phyloP scores from a whole-genome alignment of 1,284 basidiomycete species.

The Rugosomyces carneus region DNA sequence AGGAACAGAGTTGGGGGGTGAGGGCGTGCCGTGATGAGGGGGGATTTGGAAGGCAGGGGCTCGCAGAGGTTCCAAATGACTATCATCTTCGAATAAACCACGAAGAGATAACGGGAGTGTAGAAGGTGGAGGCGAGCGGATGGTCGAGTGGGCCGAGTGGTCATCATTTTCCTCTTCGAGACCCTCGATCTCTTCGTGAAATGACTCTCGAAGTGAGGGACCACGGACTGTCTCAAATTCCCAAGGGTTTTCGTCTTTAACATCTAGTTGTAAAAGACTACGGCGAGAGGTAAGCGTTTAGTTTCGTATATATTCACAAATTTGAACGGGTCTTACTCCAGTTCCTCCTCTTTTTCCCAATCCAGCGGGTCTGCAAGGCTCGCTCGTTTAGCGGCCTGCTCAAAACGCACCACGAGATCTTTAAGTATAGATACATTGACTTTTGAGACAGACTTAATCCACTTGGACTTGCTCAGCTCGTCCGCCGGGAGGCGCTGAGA shows the following conservation, averaged over 20 bases:
- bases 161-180: conserved; percentile 15
- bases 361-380: conserved; percentile 71
- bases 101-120: conserved; percentile 67
- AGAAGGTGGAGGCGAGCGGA: conserved; percentile 40
- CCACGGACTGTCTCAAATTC: conserved; percentile 72
- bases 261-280: conserved; percentile 27
- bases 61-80: conserved; percentile 37
- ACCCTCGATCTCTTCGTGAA: conserved; percentile 22
- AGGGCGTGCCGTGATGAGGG: conserved; percentile 23
- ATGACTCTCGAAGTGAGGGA: conserved; percentile 25
- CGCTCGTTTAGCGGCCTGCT: conserved; percentile 74
- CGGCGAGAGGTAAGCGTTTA: conserved; percentile 6
- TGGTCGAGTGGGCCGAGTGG: conserved; percentile 34
- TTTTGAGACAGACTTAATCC: conserved; percentile 82
- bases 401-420: conserved; percentile 77
- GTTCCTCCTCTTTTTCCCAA: conserved; percentile 63
- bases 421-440: conserved; percentile 67
- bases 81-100: conserved; percentile 57
- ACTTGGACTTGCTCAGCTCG: conserved; percentile 86
- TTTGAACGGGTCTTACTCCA: conserved; percentile 34
- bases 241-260: conserved; percentile 55
- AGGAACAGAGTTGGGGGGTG: conserved; percentile 24
- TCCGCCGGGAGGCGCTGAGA: conserved; percentile 81
- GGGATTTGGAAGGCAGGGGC: conserved; percentile 29
- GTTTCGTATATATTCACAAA: neutral